A percentile compares a stretch with the other conserved stretches of the same genome.
Conservation (phyloP, 1,284 basidiomycete species). For the Coniferiporia sulphurascens region DNA sequence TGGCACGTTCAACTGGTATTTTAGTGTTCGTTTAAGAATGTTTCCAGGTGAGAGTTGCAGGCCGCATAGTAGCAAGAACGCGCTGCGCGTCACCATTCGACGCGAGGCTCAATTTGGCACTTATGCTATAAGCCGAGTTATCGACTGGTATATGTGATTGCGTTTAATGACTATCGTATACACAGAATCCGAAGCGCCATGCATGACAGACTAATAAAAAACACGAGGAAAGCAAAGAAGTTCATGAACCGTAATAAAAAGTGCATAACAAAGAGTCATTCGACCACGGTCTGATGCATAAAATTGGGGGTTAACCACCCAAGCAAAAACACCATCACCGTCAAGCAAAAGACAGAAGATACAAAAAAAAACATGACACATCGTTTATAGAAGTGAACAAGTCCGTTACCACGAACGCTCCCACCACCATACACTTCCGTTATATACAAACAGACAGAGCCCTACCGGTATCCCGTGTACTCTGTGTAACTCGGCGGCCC, state of each 20-base stretch:
- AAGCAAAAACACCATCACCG: not conserved
- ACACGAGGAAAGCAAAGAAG: not conserved
- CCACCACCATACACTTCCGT: conserved; percentile 4
- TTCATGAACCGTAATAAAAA: not conserved
- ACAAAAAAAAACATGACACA: not conserved
- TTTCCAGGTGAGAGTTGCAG: not conserved
- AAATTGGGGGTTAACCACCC: not conserved
- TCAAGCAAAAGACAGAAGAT: not conserved
- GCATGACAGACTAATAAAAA: not conserved
- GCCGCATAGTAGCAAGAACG: too few species aligned
- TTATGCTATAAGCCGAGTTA: too few species aligned
- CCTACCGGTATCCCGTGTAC: conserved; percentile 16
- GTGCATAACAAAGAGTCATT: not conserved
- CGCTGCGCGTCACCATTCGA: too few species aligned
- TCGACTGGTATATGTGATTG: too few species aligned
- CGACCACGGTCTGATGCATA: too few species aligned
- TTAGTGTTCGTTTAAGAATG: not conserved
- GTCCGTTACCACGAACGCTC: not conserved
- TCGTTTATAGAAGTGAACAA: not conserved
- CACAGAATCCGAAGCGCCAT: too few species aligned
- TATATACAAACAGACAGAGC: not conserved
- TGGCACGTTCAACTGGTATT: conserved; percentile 23
- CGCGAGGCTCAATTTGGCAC: too few species aligned
- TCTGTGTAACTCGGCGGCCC: conserved; percentile 17
- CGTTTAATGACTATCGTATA: too few species aligned